These are phyloP conservation scores for Candolleomyces aberdarensis DNA, from an alignment of 768 basidiomycete genomes.

Conservation along the genomic window DNA sequence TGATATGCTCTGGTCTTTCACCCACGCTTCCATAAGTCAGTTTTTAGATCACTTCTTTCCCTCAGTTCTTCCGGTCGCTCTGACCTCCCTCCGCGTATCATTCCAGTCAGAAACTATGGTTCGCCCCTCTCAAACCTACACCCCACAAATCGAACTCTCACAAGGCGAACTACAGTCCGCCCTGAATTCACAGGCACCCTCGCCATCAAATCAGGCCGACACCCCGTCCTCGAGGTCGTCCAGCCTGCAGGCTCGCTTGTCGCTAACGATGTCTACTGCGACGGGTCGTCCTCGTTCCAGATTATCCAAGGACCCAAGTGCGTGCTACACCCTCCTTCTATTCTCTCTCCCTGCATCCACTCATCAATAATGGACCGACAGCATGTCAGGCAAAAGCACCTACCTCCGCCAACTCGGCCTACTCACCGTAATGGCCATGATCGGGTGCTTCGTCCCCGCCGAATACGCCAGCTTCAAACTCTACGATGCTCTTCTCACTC, in stretches of 20 bases:
- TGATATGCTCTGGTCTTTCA: slow-evolving; percentile 89
- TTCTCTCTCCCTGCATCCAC: background rate
- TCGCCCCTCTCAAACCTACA: background rate
- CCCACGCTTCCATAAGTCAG: slow-evolving; percentile 78
- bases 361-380: slow-evolving; percentile 9
- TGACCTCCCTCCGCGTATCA: background rate
- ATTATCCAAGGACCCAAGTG: slow-evolving; percentile 91
- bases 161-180: slow-evolving; percentile 49
- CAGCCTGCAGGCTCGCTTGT: slow-evolving; percentile 69
- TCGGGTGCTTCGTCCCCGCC: slow-evolving; percentile 89
- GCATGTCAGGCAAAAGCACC: slow-evolving; percentile 86
- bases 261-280: slow-evolving; percentile 89
- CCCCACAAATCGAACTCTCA: background rate
- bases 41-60: background rate
- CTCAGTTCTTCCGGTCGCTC: background rate
- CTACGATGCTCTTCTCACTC: slow-evolving; percentile 79
- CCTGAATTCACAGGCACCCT: slow-evolving; percentile 90
- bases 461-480: slow-evolving; percentile 92
- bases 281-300: slow-evolving; percentile 82
- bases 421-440: slow-evolving; percentile 82
- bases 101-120: slow-evolving; percentile 49
- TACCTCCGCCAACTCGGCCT: slow-evolving; percentile 87
- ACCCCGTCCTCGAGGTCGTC: slow-evolving; percentile 80
- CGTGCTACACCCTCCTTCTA: slow-evolving; percentile 19
- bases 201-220: slow-evolving; percentile 85